Evolutionary conservation across 1,139 yeast genomes (phyloP), one percentile per base, ranked within the genome.

Genomic region (Sugiyamaella grinbergsii): DNA sequence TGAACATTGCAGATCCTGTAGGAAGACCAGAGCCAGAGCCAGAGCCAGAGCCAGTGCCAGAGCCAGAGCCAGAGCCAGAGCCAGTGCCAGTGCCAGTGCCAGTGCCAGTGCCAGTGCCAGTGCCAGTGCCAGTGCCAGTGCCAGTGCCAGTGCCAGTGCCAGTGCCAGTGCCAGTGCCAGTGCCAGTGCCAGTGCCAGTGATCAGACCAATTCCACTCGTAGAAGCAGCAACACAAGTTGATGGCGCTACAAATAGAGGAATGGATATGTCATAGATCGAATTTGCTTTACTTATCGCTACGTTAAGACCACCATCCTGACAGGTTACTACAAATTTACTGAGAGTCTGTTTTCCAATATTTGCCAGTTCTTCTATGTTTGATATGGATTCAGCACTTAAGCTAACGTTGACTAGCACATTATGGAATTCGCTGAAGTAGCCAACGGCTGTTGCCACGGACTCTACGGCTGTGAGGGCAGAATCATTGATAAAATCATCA

Each of bases 391-490:
- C 29, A 8, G 44, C 45, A 28, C 29, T 44, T 29, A 37, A 26
- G 10, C 15, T 22, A 26, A 37, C 42, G 3, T 20, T 38, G 13
- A 32, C 48, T 19, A 44, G n/a, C n/a, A 26, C 13, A 18, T 19
- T 5, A 20, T 11, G 18, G n/a, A n/a, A 19, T 19, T 38, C 22
- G 19, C 18, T 44, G 42, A 37, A 44, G 15, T 44, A 28, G n/a
- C 42, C 50, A 43, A 29, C 37, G 23, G 34, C 39, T 32, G 18
- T 41, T 40, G 39, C 42, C 29, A 24, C 32, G 34, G 5, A 39
- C 24, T 42, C 42, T 28, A 42, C 39, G 26, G 31, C 45, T 22
- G 34, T 45, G 32, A 46, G 24, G 29, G 50, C 52, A 32, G 38
- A 16, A 38, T 42, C 33, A 31, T 31, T 36, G 18, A 37, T 41